These are phyloP conservation scores for Candida golubevii DNA, from an alignment of 805 yeast species.

Conservation along the genomic window DNA sequence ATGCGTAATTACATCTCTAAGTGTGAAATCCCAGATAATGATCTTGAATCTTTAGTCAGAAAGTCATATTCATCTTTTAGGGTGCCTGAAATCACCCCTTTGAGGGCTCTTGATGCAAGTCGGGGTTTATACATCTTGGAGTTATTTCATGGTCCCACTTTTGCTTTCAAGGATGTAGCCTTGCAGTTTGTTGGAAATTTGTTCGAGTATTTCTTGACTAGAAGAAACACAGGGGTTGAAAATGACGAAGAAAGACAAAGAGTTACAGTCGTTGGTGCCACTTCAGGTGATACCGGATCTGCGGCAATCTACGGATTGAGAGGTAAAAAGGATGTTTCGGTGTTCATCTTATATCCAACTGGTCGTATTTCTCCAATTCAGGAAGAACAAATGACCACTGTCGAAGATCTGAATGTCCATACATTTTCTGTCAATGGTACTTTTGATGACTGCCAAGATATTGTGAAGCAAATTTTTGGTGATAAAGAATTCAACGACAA, in stretches of 20 bases:
- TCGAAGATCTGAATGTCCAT: conserved; percentile 86
- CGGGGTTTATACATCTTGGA: conserved; percentile 74
- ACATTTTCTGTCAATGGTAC: conserved; percentile 94
- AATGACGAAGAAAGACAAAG: conserved; percentile 60
- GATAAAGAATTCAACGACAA: conserved; percentile 82
- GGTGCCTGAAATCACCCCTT: conserved; percentile 82
- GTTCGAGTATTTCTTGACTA: conserved; percentile 83
- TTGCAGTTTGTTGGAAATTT: conserved; percentile 96
- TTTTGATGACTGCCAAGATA: conserved; percentile 97
- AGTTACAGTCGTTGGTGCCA: conserved; percentile 97
- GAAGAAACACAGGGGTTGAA: conserved; percentile 57
- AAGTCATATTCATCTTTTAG: conserved; percentile 91
- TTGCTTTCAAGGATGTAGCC: conserved; percentile 98
- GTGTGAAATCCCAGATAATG: conserved; percentile 69
- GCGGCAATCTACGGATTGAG: conserved; percentile 98
- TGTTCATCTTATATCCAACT: conserved; percentile 92
- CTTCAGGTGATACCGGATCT: conserved; percentile 98
- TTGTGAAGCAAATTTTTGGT: conserved; percentile 89
- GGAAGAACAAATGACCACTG: conserved; percentile 98
- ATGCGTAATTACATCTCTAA: conserved; percentile 71
- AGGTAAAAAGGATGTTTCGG: conserved; percentile 96
- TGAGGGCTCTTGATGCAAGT: conserved; percentile 55
- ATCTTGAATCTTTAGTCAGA: conserved; percentile 56
- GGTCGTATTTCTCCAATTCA: conserved; percentile 97
- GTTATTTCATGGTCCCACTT: conserved; percentile 98